These are phyloP conservation scores for Stagonosporopsis tanaceti DNA, from an alignment of 2,329 filamentous ascomycete species.

Conservation along the genomic window DNA sequence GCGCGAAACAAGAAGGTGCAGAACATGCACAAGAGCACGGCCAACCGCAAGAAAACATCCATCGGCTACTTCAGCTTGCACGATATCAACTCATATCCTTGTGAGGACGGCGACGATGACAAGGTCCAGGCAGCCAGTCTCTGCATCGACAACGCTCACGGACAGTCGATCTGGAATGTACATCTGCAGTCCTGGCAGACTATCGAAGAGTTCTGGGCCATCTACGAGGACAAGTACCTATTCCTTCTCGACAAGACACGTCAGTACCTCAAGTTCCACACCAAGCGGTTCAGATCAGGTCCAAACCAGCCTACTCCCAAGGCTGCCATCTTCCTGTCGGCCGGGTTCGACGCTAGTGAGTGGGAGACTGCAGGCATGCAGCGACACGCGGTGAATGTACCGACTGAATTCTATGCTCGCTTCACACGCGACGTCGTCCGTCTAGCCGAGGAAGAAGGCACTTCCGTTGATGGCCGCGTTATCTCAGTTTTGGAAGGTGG, in stretches of 20 bases:
- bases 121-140: constrained; percentile 94
- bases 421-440: constrained; percentile 86
- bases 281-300: constrained; percentile 67
- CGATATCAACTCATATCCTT: constrained; percentile 98
- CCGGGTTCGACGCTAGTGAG: constrained; percentile 96
- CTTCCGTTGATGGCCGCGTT: constrained; percentile 80
- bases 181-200: constrained; percentile 89
- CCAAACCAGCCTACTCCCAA: constrained; percentile 71
- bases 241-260: constrained; percentile 82
- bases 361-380: constrained; percentile 95
- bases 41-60: constrained; percentile 79
- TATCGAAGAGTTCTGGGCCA: constrained; percentile 82
- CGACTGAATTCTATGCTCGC: constrained; percentile 93
- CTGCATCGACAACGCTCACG: constrained; percentile 92
- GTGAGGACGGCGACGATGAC: constrained; percentile 89
- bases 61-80: constrained; percentile 98
- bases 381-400: constrained; percentile 92
- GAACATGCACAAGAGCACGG: constrained; percentile 72
- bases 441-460: constrained; percentile 80
- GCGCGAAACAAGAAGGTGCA: constrained; percentile 78
- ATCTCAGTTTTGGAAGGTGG: constrained; percentile 96
- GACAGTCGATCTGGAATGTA: constrained; percentile 95
- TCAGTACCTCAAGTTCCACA: constrained; percentile 76
- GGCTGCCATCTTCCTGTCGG: constrained; percentile 91
- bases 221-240: constrained; percentile 83